These are phyloP conservation scores for Mycena indigotica DNA, from an alignment of 768 basidiomycete species.

Conservation along the genomic window DNA sequence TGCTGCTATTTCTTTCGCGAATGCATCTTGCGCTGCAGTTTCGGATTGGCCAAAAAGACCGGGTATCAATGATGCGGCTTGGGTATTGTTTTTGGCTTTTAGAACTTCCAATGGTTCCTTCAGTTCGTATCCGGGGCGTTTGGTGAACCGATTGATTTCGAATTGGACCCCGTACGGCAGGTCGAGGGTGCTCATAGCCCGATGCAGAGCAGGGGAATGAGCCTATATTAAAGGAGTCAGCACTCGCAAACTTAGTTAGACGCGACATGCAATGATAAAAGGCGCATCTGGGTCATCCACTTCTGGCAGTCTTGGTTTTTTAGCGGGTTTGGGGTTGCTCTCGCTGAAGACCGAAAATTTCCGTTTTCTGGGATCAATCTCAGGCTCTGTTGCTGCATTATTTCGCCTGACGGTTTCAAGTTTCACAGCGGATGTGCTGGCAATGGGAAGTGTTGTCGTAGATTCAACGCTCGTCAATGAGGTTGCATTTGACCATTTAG, in stretches of 20 bases:
- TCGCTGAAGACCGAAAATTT: too few species aligned
- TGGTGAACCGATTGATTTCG: conserved; percentile 46
- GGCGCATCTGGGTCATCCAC: too few species aligned
- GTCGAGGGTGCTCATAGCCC: conserved; percentile 11
- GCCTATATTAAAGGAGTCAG: conserved; percentile 3
- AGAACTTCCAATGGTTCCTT: conserved; percentile 36
- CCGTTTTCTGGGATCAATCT: too few species aligned
- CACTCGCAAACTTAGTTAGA: neutral
- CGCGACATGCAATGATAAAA: conserved; percentile 13
- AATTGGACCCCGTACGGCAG: conserved; percentile 54
- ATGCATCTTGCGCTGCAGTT: conserved; percentile 23
- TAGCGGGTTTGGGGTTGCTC: too few species aligned
- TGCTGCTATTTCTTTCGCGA: conserved; percentile 40
- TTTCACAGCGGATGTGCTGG: neutral
- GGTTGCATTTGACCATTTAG: conserved; percentile 39
- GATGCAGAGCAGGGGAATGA: conserved; percentile 11
- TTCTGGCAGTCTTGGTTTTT: too few species aligned
- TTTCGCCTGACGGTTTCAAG: neutral
- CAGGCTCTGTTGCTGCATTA: too few species aligned
- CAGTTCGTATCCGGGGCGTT: conserved; percentile 31
- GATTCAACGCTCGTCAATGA: conserved; percentile 34
- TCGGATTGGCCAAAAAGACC: conserved; percentile 14
- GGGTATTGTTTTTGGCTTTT: conserved; percentile 33
- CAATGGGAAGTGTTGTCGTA: neutral
- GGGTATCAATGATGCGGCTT: conserved; percentile 31